These are phyloP conservation scores for Diaporthe caulivora DNA, from an alignment of 2,329 filamentous ascomycete genomes.

Conservation along the genomic window DNA sequence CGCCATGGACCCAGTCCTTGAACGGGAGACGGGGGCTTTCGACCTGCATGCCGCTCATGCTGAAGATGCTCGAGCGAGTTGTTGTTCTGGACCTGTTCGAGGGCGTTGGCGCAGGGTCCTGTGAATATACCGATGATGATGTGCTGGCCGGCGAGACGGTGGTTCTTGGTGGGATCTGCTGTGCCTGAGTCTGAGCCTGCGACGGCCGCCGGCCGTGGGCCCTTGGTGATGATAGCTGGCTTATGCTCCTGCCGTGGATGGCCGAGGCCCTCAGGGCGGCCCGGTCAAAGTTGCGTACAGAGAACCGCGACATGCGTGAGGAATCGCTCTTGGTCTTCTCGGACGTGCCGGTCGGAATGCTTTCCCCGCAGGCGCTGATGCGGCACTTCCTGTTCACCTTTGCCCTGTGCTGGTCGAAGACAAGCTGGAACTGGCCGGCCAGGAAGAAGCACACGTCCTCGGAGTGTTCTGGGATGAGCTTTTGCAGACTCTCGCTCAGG, in stretches of 20 bases:
- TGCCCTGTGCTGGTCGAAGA: slow-evolving; percentile 38
- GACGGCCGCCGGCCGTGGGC: slow-evolving; percentile 15
- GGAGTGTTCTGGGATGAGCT: slow-evolving; percentile 35
- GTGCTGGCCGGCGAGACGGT: slow-evolving; percentile 31
- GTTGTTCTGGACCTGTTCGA: slow-evolving; percentile 6
- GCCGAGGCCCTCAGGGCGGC: background rate
- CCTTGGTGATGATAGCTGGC: slow-evolving; percentile 26
- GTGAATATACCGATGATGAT: slow-evolving; percentile 37
- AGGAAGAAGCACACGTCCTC: slow-evolving; percentile 34
- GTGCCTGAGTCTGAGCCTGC: slow-evolving; percentile 14
- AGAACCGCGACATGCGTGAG: slow-evolving; percentile 36
- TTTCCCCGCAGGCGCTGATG: slow-evolving; percentile 3
- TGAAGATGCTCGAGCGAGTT: slow-evolving; percentile 37
- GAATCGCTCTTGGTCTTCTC: slow-evolving; percentile 18
- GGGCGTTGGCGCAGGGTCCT: background rate
- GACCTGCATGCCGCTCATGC: slow-evolving; percentile 31
- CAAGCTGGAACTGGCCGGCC: slow-evolving; percentile 38
- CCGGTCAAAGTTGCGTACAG: slow-evolving; percentile 14
- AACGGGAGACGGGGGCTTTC: slow-evolving; percentile 39
- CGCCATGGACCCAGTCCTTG: slow-evolving; percentile 38
- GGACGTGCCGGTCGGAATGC: background rate
- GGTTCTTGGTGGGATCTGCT: slow-evolving; percentile 13
- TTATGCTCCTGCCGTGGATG: slow-evolving; percentile 4
- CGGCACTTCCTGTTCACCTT: slow-evolving; percentile 37
- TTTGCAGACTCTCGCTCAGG: slow-evolving; percentile 33